Evolutionary conservation across 495 filamentous ascomycete genomes (phyloP), one percentile per base, ranked within the genome.

Genomic region (Penicillium malachiteum): DNA sequence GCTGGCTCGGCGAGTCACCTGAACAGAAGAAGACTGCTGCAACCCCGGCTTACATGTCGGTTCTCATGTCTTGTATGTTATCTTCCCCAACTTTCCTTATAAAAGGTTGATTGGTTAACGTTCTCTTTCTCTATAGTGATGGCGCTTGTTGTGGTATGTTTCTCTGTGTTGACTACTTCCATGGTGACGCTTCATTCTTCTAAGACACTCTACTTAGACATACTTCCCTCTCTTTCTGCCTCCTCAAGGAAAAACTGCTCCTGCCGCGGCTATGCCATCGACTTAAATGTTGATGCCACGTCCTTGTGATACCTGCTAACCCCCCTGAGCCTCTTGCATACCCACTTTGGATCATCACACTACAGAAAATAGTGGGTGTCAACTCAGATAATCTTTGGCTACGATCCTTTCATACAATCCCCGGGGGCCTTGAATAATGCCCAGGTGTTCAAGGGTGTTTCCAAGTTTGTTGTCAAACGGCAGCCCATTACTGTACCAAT

Each of bases 171-270:
- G 32, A 42, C 21, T 40, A n/a, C 33, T 13, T 13, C 34, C 13
- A 34, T 9, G 17, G 16, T 16, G 32, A 43, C 47, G 8, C 17
- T 43, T 41, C 21, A 26, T 12, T 26, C 38, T 56, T 32, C 64
- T 68, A 65, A 62, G 46, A 45, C 48, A 30, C 26, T 17, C 11
- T 37, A 16, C 31, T 40, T 64, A 85, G 83, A 88, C 88, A 48
- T 96, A 96, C 68, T 81, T 96, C 59, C 90, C 88, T 13, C 74
- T 96, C 52, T 95, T 96, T 75, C 69, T 96, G 52, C 91, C 90
- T 37, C 82, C 81, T 3, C 73, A 78, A 52, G 55, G 63, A 13
- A 63, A 65, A 14, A 63, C 60, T 11, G 70, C 67, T 34, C 63
- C 73, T 57, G 66, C 77, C 59, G 67, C 75, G 63, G 54, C 74